Conservation (phyloP, 768 basidiomycete species). For the Boletus tylopilopsis region DNA sequence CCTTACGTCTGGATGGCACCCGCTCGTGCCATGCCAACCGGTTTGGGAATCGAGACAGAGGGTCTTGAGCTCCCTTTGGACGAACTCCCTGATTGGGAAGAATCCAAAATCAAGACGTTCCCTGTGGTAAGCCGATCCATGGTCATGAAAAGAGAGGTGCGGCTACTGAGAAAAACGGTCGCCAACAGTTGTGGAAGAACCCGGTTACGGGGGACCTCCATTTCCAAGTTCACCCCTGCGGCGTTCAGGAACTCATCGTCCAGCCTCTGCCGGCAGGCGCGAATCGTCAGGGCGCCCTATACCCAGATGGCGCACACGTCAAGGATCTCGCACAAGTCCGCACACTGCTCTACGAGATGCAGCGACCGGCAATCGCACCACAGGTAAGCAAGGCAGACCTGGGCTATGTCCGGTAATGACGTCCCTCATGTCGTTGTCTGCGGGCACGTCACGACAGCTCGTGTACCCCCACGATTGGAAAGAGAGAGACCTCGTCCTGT, state of each 20-base stretch:
- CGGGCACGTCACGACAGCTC: slow-evolving; percentile 34
- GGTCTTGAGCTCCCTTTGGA: slow-evolving; percentile 61
- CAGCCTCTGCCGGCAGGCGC: slow-evolving; percentile 67
- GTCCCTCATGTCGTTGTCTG: background rate
- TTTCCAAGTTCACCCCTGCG: slow-evolving; percentile 89
- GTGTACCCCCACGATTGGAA: slow-evolving; percentile 90
- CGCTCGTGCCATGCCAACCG: slow-evolving; percentile 69
- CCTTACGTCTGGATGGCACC: slow-evolving; percentile 91
- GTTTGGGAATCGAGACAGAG: slow-evolving; percentile 79
- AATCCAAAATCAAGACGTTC: slow-evolving; percentile 65
- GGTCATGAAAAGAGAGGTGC: background rate
- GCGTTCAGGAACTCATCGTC: slow-evolving; percentile 60
- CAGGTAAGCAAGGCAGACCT: slow-evolving; percentile 33
- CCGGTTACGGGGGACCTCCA: slow-evolving; percentile 79
- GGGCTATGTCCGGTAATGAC: background rate
- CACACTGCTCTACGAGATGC: slow-evolving; percentile 77
- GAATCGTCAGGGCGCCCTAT: slow-evolving; percentile 59
- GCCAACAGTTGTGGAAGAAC: slow-evolving; percentile 86
- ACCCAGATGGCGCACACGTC: slow-evolving; percentile 78
- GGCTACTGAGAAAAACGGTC: background rate
- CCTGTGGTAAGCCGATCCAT: slow-evolving; percentile 47
- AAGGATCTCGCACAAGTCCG: slow-evolving; percentile 72
- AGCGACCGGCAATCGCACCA: slow-evolving; percentile 86
- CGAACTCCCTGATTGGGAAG: slow-evolving; percentile 82
- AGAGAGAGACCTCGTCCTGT: slow-evolving; percentile 60